phyloP scores from a whole-genome alignment of 345 rosid genomes.

The Camelina neglecta region DNA sequence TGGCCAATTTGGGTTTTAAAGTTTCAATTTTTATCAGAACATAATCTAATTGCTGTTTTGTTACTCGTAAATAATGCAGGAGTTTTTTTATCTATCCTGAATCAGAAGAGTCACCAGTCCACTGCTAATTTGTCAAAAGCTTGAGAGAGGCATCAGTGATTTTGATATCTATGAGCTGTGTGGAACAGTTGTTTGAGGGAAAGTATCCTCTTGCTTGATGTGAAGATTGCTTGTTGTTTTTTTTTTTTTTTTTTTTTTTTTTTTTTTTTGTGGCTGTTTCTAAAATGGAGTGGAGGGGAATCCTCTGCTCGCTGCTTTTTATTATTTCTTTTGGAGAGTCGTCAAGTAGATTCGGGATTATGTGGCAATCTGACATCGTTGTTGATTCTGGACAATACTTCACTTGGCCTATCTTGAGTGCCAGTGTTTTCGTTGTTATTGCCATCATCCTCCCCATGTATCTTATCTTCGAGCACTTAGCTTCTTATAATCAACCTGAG shows the following conservation, averaged over 20 bases:
- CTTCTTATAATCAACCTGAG: slow-evolving; percentile 97
- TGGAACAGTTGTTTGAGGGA: slow-evolving; percentile 11
- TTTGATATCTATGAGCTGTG: slow-evolving; percentile 8
- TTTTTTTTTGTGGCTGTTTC: background rate
- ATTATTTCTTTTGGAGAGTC: slow-evolving; percentile 68
- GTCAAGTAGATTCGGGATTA: slow-evolving; percentile 48
- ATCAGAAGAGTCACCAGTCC: background rate
- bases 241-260: background rate
- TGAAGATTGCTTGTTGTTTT: slow-evolving; percentile 9
- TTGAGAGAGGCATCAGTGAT: background rate
- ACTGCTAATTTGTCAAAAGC: background rate
- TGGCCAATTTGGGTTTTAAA: background rate
- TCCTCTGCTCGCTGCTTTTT: slow-evolving; percentile 56
- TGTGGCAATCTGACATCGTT: slow-evolving; percentile 55
- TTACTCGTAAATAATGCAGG: slow-evolving; percentile 34
- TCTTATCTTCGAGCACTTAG: slow-evolving; percentile 88
- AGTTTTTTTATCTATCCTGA: background rate
- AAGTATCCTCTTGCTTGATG: slow-evolving; percentile 16
- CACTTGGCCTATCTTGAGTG: slow-evolving; percentile 88
- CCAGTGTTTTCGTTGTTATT: slow-evolving; percentile 77
- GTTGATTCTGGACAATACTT: slow-evolving; percentile 50
- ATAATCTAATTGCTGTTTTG: background rate
- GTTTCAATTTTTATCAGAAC: slow-evolving; percentile 8
- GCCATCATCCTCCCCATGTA: slow-evolving; percentile 87
- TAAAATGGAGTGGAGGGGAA: slow-evolving; percentile 68